Base-by-base conservation (phyloP, 2,329 filamentous ascomycete genomes). In the Scleromitrula shiraiana region DNA sequence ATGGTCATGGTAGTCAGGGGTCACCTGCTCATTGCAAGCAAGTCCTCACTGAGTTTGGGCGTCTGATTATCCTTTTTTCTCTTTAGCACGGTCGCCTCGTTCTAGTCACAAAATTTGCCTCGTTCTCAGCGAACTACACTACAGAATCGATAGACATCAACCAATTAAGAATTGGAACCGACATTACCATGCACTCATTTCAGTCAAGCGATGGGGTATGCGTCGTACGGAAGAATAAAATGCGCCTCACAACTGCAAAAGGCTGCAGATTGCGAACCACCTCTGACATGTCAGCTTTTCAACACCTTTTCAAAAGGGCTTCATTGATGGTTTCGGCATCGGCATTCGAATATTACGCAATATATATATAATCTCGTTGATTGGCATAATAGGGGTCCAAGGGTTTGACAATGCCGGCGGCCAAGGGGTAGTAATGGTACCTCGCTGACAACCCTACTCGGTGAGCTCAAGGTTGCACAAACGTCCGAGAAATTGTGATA, bases 81-180 rank as follows among this genome's bases (percentile, higher is more conserved):
- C 41, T 35, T 46, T 57, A 57, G 55, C 49, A 46, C 50, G 50
- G 50, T 58, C 54, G 55, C 56, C 56, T 58, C 51, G 53, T 58
- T 53, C 48, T 49, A 47, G 32, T 41, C 38, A 35, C 35, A 20
- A 35, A 47, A 38, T 51, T 54, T 50, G 46, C 47, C 47, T 41
- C 7, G 29, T 44, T 46, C 42, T 32, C 43, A 44, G 46, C 27
- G 47, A 54, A 50, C 27, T 29, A 47, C 42, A 41, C 32, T 37
- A 50, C 29, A 12, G 33, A 37, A 20, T 47, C 51, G 50, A 36
- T 48, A 30, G 20, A 20, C 7, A 10, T 35, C 29, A 24, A 15
- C 36, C 41, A 50, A 50, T 50, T 6, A 38, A 38, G 19, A 41
- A 10, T 46, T 19, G 15, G 27, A 26, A 14, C 24, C 33, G 10